Evolutionary conservation across 2,329 filamentous ascomycete species (phyloP).

Genomic region (Nakataea oryzae): DNA sequence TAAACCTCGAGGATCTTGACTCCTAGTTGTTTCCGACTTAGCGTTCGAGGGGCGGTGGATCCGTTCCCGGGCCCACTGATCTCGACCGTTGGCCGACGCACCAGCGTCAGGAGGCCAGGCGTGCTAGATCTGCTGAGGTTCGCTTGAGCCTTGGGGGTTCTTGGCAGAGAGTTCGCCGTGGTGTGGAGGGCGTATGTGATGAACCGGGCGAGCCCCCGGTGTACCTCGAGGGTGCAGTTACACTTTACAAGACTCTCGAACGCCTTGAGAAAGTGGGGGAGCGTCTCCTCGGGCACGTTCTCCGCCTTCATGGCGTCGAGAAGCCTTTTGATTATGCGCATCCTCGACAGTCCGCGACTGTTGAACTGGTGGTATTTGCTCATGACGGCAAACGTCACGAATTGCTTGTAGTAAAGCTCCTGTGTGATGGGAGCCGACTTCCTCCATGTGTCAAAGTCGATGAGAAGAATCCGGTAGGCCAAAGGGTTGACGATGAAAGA

Average conservation of each 20-base stretch:
- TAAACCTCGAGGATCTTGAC: conserved; percentile 69
- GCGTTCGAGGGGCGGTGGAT: conserved; percentile 20
- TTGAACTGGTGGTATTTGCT: conserved; percentile 94
- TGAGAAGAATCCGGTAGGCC: conserved; percentile 82
- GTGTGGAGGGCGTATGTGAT: conserved; percentile 84
- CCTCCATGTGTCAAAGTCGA: conserved; percentile 91
- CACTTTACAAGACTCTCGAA: conserved; percentile 72
- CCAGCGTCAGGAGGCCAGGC: conserved; percentile 13
- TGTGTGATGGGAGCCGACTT: conserved; percentile 67
- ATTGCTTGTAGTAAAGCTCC: conserved; percentile 87
- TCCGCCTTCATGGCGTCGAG: conserved; percentile 87
- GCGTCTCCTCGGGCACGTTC: conserved; percentile 57
- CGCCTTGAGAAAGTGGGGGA: conserved; percentile 67
- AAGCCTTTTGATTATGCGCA: conserved; percentile 90
- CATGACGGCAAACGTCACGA: conserved; percentile 74
- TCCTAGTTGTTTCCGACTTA: conserved; percentile 62
- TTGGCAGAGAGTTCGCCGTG: conserved; percentile 32
- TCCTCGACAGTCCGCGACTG: conserved; percentile 71
- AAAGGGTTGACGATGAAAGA: conserved; percentile 94
- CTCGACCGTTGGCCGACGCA: conserved; percentile 27
- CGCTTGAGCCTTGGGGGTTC: conserved; percentile 32
- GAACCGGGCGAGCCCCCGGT: conserved; percentile 80
- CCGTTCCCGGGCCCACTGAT: conserved; percentile 13
- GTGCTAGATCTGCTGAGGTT: conserved; percentile 27
- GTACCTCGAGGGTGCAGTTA: conserved; percentile 73